phyloP scores from a whole-genome alignment of 495 filamentous ascomycete species.

The Geopyxis carbonaria region DNA sequence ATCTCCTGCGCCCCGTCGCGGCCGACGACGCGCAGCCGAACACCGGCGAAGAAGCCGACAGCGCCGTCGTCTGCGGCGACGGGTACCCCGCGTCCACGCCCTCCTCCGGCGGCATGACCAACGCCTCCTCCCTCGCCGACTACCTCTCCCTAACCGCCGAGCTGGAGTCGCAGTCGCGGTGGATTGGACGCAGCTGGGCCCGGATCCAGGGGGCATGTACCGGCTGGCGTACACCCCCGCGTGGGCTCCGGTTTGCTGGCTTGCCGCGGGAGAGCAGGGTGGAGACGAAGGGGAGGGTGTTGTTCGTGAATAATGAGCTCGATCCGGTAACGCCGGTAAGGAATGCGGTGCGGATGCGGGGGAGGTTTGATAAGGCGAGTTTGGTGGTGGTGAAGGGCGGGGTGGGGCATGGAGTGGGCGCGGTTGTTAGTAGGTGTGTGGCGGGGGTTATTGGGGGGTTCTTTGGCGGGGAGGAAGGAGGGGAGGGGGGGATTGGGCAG shows the following conservation, averaged over 20 bases:
- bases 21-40: constrained; percentile 18
- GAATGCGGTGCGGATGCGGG: constrained; percentile 34
- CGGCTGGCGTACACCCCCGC: too few species aligned
- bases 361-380: constrained; percentile 34
- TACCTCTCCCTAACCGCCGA: constrained; percentile 34
- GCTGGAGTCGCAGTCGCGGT: constrained; percentile 32
- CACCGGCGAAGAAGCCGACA: constrained; percentile 32
- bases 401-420: constrained; percentile 21
- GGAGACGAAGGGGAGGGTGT: constrained; percentile 38
- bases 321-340: constrained; percentile 41
- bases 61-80: constrained; percentile 49
- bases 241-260: too few species aligned
- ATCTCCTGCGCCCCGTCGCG: constrained; percentile 23
- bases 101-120: constrained; percentile 25
- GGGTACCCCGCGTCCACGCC: too few species aligned
- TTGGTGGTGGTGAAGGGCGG: constrained; percentile 38
- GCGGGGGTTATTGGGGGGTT: constrained; percentile 12
- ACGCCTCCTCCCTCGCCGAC: constrained; percentile 25
- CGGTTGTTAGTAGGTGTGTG: constrained; percentile 15
- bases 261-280: too few species aligned
- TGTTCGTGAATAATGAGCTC: constrained; percentile 38
- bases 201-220: constrained; percentile 39
- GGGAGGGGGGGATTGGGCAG: constrained; percentile 9
- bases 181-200: constrained; percentile 43
- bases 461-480: too few species aligned